phyloP scores from a whole-genome alignment of 495 filamentous ascomycete genomes.

The Alectoria sarmentosa region DNA sequence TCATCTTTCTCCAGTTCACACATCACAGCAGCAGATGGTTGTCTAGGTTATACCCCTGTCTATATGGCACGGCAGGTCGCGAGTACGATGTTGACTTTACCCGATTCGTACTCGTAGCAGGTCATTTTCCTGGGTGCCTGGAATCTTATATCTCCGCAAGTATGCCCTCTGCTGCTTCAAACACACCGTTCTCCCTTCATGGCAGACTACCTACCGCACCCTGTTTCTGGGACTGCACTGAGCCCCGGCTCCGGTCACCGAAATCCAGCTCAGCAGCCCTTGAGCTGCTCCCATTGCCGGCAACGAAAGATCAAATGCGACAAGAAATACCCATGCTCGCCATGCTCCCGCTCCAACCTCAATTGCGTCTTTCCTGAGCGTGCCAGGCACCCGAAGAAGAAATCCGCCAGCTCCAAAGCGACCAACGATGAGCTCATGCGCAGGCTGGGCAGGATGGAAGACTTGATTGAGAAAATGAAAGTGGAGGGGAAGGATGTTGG shows the following conservation, averaged over 20 bases:
- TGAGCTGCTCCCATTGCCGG: conserved; percentile 52
- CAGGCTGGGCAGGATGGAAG: conserved; percentile 45
- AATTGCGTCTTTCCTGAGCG: conserved; percentile 45
- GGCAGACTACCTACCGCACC: conserved; percentile 3
- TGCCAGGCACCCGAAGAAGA: conserved; percentile 22
- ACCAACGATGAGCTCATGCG: conserved; percentile 42
- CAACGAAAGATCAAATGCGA: conserved; percentile 62
- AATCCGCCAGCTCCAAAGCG: conserved; percentile 26
- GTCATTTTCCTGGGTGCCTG: background rate
- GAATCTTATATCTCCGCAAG: background rate
- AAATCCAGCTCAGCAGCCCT: conserved; percentile 28
- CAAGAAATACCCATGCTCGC: conserved; percentile 59
- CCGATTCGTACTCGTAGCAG: background rate
- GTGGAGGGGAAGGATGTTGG: conserved; percentile 37
- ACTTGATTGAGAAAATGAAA: conserved; percentile 50
- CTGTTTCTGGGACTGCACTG: background rate
- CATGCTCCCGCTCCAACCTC: conserved; percentile 56
- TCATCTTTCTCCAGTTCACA: no score
- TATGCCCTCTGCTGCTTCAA: background rate
- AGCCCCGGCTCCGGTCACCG: background rate
- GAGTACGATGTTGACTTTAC: conserved; percentile 3
- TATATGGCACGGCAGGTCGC: background rate
- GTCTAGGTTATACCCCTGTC: background rate
- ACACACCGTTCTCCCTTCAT: background rate
- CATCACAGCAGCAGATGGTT: no score